Base-by-base conservation (phyloP, 192 early-diverging fungal species). In the Backusella psychrophila region DNA sequence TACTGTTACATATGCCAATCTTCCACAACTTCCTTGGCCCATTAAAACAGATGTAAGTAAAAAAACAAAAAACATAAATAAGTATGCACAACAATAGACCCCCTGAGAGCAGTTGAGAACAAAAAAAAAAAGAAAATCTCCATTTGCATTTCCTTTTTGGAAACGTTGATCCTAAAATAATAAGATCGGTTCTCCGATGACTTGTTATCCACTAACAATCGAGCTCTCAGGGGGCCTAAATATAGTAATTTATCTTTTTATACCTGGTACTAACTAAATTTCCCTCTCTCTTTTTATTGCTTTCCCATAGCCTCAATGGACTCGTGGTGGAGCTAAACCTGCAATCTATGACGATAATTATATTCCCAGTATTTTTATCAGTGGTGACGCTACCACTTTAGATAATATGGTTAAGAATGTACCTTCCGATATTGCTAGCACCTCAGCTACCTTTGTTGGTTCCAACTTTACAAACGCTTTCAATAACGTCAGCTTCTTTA, bases 331-430 rank as follows among this genome's bases (percentile, higher is more conserved):
- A 8, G 85, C 75, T 15, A 74, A 77, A n/a, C 42, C 68, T 4
- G 70, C 26, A 19, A 38, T 82, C 19, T 87, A 81, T 52, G 85
- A 87, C 59, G 53, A 52, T 35, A 87, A 87, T 69, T 87, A 84
- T 78, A 84, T 87, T 46, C 85, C 85, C 39, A 83, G 81, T n/a
- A 65, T 84, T 41, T 84, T 84, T 36, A 77, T 84, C 59, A 77
- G n/a, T 6, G 81, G 81, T 21, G 71, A 83, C 46, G 34, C 66
- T 6, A 69, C 41, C 8, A 36, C 73, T 7, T 46, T 86, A 26
- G 21, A 81, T 17, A 19, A 69, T 6, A 29, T 86, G 1, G 38
- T 86, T 31, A 34, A 52, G 11, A 83, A 26, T 19, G 81, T 82
- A 8, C 71, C 72, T 36, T 1, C 29, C 1, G 49, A 46, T 17